Evolutionary conservation across 1,284 basidiomycete species (phyloP).

Genomic region (Exobasidium rhododendri): DNA sequence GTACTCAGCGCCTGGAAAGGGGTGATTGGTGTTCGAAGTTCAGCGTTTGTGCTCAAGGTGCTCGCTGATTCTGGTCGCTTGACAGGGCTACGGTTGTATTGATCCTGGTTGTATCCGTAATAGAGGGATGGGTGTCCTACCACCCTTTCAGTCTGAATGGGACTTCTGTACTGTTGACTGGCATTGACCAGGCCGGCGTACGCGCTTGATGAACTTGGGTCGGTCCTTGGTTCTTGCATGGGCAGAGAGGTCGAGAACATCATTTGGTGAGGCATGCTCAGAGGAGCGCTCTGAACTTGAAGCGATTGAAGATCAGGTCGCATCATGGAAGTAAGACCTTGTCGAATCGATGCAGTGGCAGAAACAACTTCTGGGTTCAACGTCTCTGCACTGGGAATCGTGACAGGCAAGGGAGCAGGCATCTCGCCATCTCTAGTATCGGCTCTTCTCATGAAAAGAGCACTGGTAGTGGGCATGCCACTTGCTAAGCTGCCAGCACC

Average conservation of each 20-base stretch:
- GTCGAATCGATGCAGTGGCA: not conserved
- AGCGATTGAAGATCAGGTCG: not conserved
- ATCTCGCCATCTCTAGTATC: slow-evolving; percentile 26
- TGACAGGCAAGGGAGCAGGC: slow-evolving; percentile 30
- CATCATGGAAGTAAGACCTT: not conserved
- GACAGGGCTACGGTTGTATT: not conserved
- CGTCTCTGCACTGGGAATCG: slow-evolving; percentile 11
- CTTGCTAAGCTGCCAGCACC: not conserved
- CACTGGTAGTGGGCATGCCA: slow-evolving; percentile 2
- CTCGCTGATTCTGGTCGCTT: not conserved
- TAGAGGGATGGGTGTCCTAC: no score
- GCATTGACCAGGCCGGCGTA: no score
- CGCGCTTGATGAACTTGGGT: no score
- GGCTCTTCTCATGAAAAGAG: slow-evolving; percentile 36
- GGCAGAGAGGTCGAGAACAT: no score
- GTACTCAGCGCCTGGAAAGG: not conserved
- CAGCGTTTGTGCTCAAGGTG: not conserved
- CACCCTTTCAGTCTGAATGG: no score
- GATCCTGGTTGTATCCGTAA: no score
- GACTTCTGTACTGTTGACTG: no score
- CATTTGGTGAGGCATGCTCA: no score
- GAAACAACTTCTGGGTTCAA: not conserved
- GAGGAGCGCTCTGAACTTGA: not conserved
- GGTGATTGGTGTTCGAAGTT: slow-evolving; percentile 1
- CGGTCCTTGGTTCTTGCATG: no score